Percentiles rank a stretch among this genome's conserved stretches.
Conservation (phyloP, 2,329 filamentous ascomycete genomes). For the Pseudogymnoascus sp. region DNA sequence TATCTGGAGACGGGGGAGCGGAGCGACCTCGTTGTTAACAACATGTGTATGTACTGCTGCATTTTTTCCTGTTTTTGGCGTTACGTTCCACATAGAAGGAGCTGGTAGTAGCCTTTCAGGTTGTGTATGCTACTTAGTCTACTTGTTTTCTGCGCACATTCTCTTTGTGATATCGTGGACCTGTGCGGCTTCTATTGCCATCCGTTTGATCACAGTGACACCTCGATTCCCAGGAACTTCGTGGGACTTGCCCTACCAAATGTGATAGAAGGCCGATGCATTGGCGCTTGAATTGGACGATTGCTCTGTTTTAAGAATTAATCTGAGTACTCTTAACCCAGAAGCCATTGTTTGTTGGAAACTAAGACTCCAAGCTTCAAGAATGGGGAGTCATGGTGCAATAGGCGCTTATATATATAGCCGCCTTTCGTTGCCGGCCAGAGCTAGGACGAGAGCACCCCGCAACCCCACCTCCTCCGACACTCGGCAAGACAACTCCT, state of each 20-base stretch:
- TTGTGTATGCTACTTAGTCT: slow-evolving; percentile 30
- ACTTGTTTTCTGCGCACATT: slow-evolving; percentile 10
- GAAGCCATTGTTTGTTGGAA: neutral
- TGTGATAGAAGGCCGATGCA: neutral
- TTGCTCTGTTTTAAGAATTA: neutral
- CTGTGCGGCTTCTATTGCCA: neutral
- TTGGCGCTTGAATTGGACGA: neutral
- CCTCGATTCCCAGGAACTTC: neutral
- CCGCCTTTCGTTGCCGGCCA: neutral
- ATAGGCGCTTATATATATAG: slow-evolving; percentile 7
- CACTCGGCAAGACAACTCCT: neutral
- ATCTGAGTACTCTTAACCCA: neutral
- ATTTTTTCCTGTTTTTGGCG: slow-evolving; percentile 25
- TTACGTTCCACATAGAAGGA: slow-evolving; percentile 30
- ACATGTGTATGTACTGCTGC: slow-evolving; percentile 27
- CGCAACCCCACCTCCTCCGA: slow-evolving; percentile 1
- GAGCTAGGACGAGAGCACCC: neutral
- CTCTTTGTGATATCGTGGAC: neutral
- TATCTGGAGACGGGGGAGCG: slow-evolving; percentile 3
- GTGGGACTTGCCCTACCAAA: neutral
- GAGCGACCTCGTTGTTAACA: slow-evolving; percentile 22
- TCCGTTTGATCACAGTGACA: neutral
- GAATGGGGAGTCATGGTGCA: neutral
- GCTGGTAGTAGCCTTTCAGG: slow-evolving; percentile 22
- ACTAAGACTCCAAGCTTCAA: neutral